These are phyloP conservation scores for Kodamaea laetipori DNA, from an alignment of 805 yeast species.

Conservation along the genomic window DNA sequence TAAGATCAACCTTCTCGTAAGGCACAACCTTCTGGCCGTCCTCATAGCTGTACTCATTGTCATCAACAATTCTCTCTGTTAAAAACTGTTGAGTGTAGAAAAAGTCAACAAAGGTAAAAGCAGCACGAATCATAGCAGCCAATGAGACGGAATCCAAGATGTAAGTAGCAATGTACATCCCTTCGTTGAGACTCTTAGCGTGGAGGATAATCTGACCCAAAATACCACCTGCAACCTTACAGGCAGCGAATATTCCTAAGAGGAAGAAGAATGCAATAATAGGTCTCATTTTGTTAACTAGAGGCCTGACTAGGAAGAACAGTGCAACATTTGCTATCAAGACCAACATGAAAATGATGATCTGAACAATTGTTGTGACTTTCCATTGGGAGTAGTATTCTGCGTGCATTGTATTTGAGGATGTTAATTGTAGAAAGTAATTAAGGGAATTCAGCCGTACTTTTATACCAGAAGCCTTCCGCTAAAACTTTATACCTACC, in stretches of 20 bases:
- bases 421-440: background rate
- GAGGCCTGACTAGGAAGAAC: background rate
- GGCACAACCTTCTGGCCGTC: background rate
- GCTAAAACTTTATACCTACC: background rate
- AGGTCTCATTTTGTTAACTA: constrained; percentile 7
- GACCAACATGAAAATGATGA: constrained; percentile 10
- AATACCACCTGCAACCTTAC: constrained; percentile 10
- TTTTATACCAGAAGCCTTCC: background rate
- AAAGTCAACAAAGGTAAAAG: constrained; percentile 6
- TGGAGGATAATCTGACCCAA: constrained; percentile 7
- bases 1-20: background rate
- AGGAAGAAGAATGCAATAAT: constrained; percentile 10
- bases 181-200: background rate
- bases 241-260: background rate
- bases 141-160: constrained; percentile 10
- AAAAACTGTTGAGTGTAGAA: constrained; percentile 5
- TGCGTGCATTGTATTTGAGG: constrained; percentile 8
- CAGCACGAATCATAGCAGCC: constrained; percentile 3
- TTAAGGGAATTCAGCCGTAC: background rate
- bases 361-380: constrained; percentile 13
- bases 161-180: constrained; percentile 10
- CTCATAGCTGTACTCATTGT: background rate
- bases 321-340: background rate
- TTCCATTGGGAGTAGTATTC: constrained; percentile 12
- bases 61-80: background rate